Evolutionary conservation across 176 grass and related monocot species (phyloP), one percentile per base, ranked within the genome.

Genomic region (Carex littledalei): DNA sequence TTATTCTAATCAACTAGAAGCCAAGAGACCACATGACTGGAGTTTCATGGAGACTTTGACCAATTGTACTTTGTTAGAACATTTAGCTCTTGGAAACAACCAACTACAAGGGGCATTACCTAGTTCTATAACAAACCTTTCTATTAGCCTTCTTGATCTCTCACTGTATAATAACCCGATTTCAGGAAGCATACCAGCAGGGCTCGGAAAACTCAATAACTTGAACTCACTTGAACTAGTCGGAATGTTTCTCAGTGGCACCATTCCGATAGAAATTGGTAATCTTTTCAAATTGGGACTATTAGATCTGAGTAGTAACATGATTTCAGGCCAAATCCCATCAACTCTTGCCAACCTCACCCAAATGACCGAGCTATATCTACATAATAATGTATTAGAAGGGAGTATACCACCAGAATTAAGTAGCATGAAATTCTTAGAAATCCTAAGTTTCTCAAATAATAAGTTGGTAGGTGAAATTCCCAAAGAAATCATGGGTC

Each of bases 61-160:
- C 62, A 88, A 88, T n/a, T 74, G 71, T 55, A 86, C 26, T 13
- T 1, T 0, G 8, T 78, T 91, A 5, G 0, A 74, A 11, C 0
- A 0, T 17, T 39, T 92, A 58, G 3, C 4, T 15, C 52, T 89
- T 1, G 0, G n/a, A 2, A 18, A 11, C 8, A 88, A 88, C 65
- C 39, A 75, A 70, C 47, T 88, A 0, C 43, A 49, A 43, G 87
- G 87, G 8, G 50, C 26, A 3, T 29, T 89, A 15, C 73, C 87
- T 6, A 85, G n/a, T 45, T 85, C 87, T 13, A 82, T 89, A 55
- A 16, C 29, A 21, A 88, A 88, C 69, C 82, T 88, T 15, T 88
- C 87, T 32, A 84, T 20, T 35, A 66, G 61, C 15, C 72, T 85
- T 16, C 16, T 14, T 13, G 0, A 0, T 7, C 72, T 88, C 4